Evolutionary conservation across 129 eudicot species (phyloP), one percentile per base, ranked within the genome.

Genomic region (Flaveria ramosissima): DNA sequence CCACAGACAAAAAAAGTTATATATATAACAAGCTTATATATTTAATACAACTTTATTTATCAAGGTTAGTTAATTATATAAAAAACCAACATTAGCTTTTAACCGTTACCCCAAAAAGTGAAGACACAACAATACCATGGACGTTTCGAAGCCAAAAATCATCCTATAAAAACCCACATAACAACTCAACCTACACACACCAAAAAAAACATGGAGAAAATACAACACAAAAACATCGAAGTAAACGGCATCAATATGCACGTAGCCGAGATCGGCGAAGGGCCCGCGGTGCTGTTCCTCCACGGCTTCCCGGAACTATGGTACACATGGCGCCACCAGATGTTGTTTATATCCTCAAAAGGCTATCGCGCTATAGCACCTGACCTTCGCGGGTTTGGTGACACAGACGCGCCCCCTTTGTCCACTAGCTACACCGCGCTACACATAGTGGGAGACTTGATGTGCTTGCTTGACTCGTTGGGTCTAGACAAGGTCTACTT

Each of bases 281-380:
- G 97, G 45, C 91, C 88, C 0, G 79, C 87, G 2, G 81, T 93
- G 64, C 86, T 93, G 14, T 78, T 93, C 77, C 80, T 93, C 84
- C 98, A 93, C 60, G 98, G 98, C 60, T 93, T 88, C 89, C 97
- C 97, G 0, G 93, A 93, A 69, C 89, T 89, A 47, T 91, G 97
- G 97, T 93, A 93, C 88, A 67, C 96, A 0, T 89, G 98, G 97
- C 98, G 98, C 74, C 97, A 93, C 86, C 98, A 93, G 78, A 80
- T 93, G 88, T 46, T 89, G 36, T 76, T 12, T 47, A 83, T 90
- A 17, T 83, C 98, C 41, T 80, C 92, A 71, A 79, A 75, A 30
- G 98, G 98, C 65, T 93, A 85, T 76, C 89, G 88, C 8, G 85
- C 87, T 42, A 85, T 90, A 61, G 97, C 96, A 0, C 97, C 98